Evolutionary conservation across 2,329 filamentous ascomycete species (phyloP).

Genomic region (Claviceps sp.): DNA sequence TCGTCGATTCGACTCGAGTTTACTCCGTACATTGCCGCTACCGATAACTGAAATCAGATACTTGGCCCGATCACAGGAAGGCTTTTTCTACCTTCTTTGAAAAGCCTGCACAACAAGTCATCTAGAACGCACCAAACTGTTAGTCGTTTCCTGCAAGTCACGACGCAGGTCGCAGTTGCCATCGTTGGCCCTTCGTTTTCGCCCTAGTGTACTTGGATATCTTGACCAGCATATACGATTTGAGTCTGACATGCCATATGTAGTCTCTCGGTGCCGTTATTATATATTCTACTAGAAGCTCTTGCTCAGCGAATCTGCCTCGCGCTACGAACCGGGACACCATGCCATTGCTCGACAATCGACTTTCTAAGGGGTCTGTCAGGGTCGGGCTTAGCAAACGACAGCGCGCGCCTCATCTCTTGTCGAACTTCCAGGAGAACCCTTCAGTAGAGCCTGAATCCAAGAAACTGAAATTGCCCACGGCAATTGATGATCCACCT

Average conservation of each 20-base stretch:
- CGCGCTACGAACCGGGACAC: neutral
- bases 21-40: neutral
- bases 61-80: neutral
- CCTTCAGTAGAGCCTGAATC: neutral
- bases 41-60: neutral
- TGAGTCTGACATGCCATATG: neutral
- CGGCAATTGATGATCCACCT: constrained; percentile 13
- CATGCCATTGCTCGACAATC: constrained; percentile 6
- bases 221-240: neutral
- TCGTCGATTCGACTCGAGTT: neutral
- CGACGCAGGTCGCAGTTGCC: neutral
- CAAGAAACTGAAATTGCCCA: constrained; percentile 6
- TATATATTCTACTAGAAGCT: neutral
- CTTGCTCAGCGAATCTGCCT: neutral
- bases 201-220: neutral
- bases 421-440: constrained; percentile 3
- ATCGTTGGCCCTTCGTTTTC: neutral
- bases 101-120: neutral
- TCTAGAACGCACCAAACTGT: neutral
- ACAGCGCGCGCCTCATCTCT: constrained; percentile 8
- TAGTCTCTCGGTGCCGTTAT: neutral
- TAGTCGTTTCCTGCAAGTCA: neutral
- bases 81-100: neutral
- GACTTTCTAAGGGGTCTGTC: neutral
- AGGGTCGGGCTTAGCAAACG: constrained; percentile 11